phyloP scores from a whole-genome alignment of 352 stramenopile species.

The Hyphochytrium catenoides region DNA sequence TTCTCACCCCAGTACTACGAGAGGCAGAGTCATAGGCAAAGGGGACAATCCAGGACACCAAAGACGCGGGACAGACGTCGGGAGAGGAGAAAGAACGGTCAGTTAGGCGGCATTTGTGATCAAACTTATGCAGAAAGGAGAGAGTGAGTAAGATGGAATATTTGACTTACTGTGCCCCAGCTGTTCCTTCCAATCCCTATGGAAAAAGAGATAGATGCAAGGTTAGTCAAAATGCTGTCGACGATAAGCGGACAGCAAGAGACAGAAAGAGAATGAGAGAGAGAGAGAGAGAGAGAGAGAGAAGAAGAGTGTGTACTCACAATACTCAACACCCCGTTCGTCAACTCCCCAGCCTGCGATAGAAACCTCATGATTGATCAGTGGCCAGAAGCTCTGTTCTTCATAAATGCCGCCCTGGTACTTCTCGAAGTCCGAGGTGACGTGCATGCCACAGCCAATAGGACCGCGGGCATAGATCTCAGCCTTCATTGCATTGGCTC shows the following conservation, averaged over 20 bases:
- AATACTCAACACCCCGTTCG: conserved; percentile 68
- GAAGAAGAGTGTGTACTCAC: conserved; percentile 13
- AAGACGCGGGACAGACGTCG: too few species aligned
- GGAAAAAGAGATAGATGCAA: too few species aligned
- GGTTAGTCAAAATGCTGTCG: neutral
- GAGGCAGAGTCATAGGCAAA: too few species aligned
- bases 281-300: neutral
- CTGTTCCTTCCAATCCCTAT: conserved; percentile 66
- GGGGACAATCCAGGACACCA: too few species aligned
- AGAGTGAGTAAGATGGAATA: neutral
- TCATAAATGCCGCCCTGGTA: conserved; percentile 57
- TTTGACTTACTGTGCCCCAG: conserved; percentile 36
- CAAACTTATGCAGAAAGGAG: neutral
- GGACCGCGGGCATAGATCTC: conserved; percentile 72
- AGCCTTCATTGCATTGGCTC: conserved; percentile 62
- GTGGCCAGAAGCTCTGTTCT: conserved; percentile 42
- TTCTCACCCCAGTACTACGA: conserved; percentile 71
- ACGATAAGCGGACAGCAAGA: neutral
- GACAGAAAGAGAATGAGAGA: neutral
- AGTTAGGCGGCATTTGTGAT: too few species aligned
- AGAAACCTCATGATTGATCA: conserved; percentile 69
- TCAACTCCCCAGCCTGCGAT: conserved; percentile 61
- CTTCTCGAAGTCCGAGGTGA: conserved; percentile 49
- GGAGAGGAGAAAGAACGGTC: too few species aligned
- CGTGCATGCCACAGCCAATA: conserved; percentile 60